These are phyloP conservation scores for Colletotrichum australisinense DNA, from an alignment of 2,329 filamentous ascomycete species.

Conservation along the genomic window DNA sequence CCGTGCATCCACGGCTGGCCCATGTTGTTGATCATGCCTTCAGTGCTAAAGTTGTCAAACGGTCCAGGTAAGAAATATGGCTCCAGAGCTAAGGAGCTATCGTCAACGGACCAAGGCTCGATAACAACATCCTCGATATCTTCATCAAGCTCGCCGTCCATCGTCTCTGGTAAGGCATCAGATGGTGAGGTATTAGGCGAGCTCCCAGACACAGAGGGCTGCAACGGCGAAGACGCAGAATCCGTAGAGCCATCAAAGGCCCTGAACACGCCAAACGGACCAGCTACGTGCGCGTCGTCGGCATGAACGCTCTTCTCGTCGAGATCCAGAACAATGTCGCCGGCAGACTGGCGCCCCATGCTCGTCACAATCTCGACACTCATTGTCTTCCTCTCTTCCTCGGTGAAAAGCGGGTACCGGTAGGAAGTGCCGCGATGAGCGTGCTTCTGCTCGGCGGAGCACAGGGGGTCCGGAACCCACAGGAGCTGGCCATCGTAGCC, in stretches of 20 bases:
- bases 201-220: not conserved
- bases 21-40: not conserved
- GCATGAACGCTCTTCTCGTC: slow-evolving; percentile 24
- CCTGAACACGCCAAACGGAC: slow-evolving; percentile 35
- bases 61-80: not conserved
- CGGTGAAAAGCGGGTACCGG: slow-evolving; percentile 56
- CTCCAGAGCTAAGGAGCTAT: not conserved
- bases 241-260: not conserved
- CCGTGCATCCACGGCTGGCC: slow-evolving; percentile 14
- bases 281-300: slow-evolving; percentile 20
- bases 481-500: slow-evolving; percentile 52
- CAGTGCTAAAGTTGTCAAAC: not conserved
- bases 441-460: not conserved
- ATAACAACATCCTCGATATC: slow-evolving; percentile 3
- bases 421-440: slow-evolving; percentile 42
- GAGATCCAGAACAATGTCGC: slow-evolving; percentile 41
- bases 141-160: not conserved
- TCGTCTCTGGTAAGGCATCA: not conserved
- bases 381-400: slow-evolving; percentile 46
- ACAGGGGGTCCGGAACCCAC: slow-evolving; percentile 44
- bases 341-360: slow-evolving; percentile 41
- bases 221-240: not conserved
- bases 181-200: not conserved
- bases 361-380: slow-evolving; percentile 47
- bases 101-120: slow-evolving; percentile 15